Base-by-base conservation (phyloP, 495 filamentous ascomycete genomes). In the Choiromyces venosus region DNA sequence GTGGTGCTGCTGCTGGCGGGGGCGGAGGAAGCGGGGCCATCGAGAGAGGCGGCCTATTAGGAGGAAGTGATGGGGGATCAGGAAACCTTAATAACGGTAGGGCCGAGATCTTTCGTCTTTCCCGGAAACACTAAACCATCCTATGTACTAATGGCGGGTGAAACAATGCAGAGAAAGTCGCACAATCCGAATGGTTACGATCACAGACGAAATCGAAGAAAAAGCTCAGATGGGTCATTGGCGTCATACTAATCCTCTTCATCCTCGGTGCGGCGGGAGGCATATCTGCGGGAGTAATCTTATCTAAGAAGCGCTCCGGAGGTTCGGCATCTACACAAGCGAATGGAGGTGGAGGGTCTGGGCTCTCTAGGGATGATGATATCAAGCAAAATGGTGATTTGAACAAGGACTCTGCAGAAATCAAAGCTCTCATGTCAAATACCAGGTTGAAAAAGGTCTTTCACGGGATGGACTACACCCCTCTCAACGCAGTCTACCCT, bases 381-480 rank as follows among this genome's bases (percentile, higher is more conserved):
- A 80, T 83, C 1, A 72, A 80, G 25, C 77, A 79, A 35, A 91
- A 91, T 74, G 90, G 89, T 37, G 92, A 93, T 79, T 86, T 97
- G 21, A 82, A 87, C 80, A 89, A 87, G 81, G 83, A 96, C 77
- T 94, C 92, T 0, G 71, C 84, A 7, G 91, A 97, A 84, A 96
- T 98, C 82, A 86, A 94, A 82, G 70, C 85, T 7, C 84, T 97
- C 18, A 86, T 98, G 87, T 89, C 89, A 78, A 97, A 97, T 82
- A 74, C 82, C 0, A 83, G 92, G 74, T 85, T 99, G 19, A 92
- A 96, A 83, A 96, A 93, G 82, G 94, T 98, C 16, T 97, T 99
- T 81, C 92, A 93, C 0, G 95, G 93, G n/a, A 91, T 99, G 75
- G 95, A 97, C 82, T 99, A 99, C 80, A 98, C 94, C 0, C 93